Percentiles rank a stretch among this genome's conserved stretches.
phyloP scores from a whole-genome alignment of 176 grass and related monocot genomes.

The Lolium perenne region DNA sequence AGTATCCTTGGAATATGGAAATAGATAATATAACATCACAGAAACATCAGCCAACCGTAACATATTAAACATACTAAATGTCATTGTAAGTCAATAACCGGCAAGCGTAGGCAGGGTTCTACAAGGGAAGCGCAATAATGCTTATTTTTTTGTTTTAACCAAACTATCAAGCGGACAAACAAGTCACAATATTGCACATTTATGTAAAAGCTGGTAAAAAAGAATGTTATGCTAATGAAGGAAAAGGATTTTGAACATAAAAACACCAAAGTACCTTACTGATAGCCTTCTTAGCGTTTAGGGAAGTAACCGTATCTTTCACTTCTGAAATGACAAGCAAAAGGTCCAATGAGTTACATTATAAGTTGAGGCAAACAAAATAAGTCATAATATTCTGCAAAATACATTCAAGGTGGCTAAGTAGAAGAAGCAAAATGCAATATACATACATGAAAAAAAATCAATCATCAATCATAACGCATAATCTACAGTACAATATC shows the following conservation, averaged over 20 bases:
- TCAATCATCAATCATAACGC: not conserved
- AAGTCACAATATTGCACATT: not conserved
- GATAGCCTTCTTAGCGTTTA: constrained; percentile 63
- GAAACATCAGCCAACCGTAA: not conserved
- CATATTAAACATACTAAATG: not conserved
- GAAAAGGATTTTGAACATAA: not conserved
- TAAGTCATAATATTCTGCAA: not conserved
- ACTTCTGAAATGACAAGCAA: constrained; percentile 56
- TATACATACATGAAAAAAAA: not conserved
- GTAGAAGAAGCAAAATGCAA: not conserved
- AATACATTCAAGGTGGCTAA: constrained; percentile 1
- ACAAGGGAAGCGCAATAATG: not conserved
- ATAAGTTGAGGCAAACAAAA: constrained; percentile 7
- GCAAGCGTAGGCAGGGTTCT: not conserved
- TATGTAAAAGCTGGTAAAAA: not conserved
- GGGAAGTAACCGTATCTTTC: constrained; percentile 53
- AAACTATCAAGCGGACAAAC: not conserved
- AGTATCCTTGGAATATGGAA: not conserved
- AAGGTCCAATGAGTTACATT: not conserved
- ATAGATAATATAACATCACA: not conserved
- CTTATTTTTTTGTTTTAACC: not conserved
- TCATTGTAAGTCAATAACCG: not conserved
- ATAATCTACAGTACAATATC: not conserved
- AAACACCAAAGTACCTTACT: constrained; percentile 69
- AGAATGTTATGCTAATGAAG: not conserved